Conservation (phyloP, 2,329 filamentous ascomycete species). For the Juglanconis juglandina region DNA sequence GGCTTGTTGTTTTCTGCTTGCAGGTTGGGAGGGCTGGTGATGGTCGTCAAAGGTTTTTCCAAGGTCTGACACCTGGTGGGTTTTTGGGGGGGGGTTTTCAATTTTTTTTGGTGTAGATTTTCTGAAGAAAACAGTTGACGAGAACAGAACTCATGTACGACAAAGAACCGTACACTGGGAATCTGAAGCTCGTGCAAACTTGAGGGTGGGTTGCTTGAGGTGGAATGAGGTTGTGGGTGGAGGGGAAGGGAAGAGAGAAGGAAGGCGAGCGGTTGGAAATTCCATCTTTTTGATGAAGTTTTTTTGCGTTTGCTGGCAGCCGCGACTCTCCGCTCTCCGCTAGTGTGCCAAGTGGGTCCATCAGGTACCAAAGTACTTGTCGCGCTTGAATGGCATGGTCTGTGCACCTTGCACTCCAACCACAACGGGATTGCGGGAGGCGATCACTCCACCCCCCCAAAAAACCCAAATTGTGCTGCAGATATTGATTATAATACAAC, state of each 20-base stretch:
- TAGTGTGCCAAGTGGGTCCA: not conserved
- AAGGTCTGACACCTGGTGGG: slow-evolving; percentile 21
- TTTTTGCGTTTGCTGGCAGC: slow-evolving; percentile 16
- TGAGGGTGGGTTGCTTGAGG: slow-evolving; percentile 38
- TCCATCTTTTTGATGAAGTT: slow-evolving; percentile 15
- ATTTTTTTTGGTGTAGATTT: slow-evolving; percentile 60
- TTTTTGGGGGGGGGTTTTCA: slow-evolving; percentile 53
- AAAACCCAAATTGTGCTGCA: no score
- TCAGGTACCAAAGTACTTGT: not conserved
- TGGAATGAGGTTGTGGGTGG: slow-evolving; percentile 45
- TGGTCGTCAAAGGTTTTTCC: slow-evolving; percentile 8
- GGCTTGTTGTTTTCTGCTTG: slow-evolving; percentile 11
- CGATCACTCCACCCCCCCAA: no score
- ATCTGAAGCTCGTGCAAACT: slow-evolving; percentile 43
- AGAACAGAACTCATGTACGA: slow-evolving; percentile 60
- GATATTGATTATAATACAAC: not conserved
- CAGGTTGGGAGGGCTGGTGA: not conserved
- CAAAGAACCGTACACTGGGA: slow-evolving; percentile 44
- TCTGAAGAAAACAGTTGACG: slow-evolving; percentile 48
- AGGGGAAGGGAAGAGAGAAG: slow-evolving; percentile 36
- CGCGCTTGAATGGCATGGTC: not conserved
- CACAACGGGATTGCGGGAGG: not conserved
- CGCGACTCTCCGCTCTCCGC: not conserved
- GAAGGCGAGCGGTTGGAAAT: not conserved
- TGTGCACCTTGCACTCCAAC: not conserved